phyloP scores from a whole-genome alignment of 208 protist species.

The Acanthamoeba comandoni region DNA sequence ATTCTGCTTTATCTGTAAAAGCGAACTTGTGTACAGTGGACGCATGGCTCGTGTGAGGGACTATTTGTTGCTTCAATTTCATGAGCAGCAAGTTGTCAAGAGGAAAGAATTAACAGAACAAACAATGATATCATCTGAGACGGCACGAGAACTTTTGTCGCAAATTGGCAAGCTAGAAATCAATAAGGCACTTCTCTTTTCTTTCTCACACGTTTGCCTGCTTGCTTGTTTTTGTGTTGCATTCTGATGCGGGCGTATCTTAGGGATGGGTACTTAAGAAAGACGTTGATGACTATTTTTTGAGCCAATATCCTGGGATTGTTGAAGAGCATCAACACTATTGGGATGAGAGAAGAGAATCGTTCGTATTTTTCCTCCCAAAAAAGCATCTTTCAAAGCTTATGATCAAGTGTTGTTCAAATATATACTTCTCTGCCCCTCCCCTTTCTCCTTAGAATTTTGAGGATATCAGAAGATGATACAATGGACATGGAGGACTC shows the following conservation, averaged over 20 bases:
- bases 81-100: constrained; percentile 17
- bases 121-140: constrained; percentile 23
- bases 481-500: background rate
- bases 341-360: background rate
- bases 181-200: constrained; percentile 6
- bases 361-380: too few species aligned
- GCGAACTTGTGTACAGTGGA: constrained; percentile 27
- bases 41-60: constrained; percentile 28
- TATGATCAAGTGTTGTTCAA: background rate
- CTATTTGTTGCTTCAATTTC: constrained; percentile 44
- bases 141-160: constrained; percentile 14
- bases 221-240: background rate
- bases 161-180: constrained; percentile 52
- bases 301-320: constrained; percentile 3
- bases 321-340: constrained; percentile 14
- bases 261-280: too few species aligned
- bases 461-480: constrained; percentile 6
- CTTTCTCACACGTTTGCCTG: background rate
- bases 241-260: background rate
- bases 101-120: background rate
- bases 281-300: constrained; percentile 52
- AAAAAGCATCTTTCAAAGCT: background rate
- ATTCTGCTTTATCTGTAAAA: background rate
- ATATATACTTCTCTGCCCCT: background rate
- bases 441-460: background rate